Evolutionary conservation across 1,139 yeast species (phyloP), one percentile per base, ranked within the genome.

Genomic region (Debaryomyces sp.): DNA sequence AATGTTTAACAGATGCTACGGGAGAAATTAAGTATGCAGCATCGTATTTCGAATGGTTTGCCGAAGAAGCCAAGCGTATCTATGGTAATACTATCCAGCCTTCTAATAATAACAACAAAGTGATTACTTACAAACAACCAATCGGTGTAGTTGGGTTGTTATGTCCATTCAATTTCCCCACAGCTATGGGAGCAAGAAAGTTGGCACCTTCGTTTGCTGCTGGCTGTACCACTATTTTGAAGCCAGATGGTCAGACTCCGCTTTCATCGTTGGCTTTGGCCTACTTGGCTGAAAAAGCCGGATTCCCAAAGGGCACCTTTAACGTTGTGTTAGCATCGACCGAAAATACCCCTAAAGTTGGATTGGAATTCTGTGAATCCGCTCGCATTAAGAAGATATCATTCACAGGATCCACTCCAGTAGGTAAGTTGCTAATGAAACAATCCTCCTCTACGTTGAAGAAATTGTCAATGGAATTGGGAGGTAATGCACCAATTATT

Each of bases 401-500:
- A 1, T 81, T 81, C 60, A 81, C 86, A 2, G 86, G 86, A 1
- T 79, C 84, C 21, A 81, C 85, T 0, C 68, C 69, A n/a, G 84
- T 80, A 22, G 86, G 85, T 32, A 76, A 78, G 59, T 55, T 75
- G 42, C 64, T 76, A 54, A 77, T 80, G 73, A 73, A 76, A 53
- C 80, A 75, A 56, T 71, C 77, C 2, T 59, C 80, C 6, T 67
- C 73, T 33, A 71, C 80, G 1, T 70, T 78, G 53, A 77, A 78
- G 61, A 78, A 77, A 55, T 61, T 77, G 39, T 75, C 84, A 1
- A 67, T 80, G 67, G 82, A 78, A 62, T 70, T 78, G 45, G 82
- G 82, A 41, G 83, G 83, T 21, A 78, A 78, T 60, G 80, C 82
- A 5, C 82, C 83, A 2, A 66, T 78, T 45, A 67, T 78, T 41